Base-by-base conservation (phyloP, 2,329 filamentous ascomycete genomes). In the Chaetomiaceae sp. region DNA sequence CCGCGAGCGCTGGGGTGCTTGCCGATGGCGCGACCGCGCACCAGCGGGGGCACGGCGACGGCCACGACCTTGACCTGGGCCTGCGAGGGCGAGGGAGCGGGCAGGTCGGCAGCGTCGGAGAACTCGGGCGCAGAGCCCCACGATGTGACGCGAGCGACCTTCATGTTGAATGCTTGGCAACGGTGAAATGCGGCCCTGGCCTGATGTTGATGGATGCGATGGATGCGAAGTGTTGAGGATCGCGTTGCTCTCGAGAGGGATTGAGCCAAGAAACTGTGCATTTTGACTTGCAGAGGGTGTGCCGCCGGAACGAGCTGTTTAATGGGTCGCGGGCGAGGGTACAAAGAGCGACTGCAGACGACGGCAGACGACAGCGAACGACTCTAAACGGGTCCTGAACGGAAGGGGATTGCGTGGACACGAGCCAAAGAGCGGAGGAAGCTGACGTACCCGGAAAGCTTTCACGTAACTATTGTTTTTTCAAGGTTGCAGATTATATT, bases 31-130 rank as follows among this genome's bases (percentile, higher is more conserved):
- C 51, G 51, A 4, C 51, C 51, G 21, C 51, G 51, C 5, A 54
- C 51, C 8, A 54, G 21, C 11, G 27, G 45, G 8, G 51, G 51
- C 4, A 49, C 51, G 9, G 33, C 51, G 5, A 54, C 51, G n/a
- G 51, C 51, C n/a, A 49, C 34, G 11, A 54, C 46, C 34, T 54
- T 54, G 40, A 54, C 45, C 46, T 45, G 45, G 13, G 46, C 11
- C 41, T 54, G 51, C 18, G 51, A 44, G 23, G 45, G 33, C 10
- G 51, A 45, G n/a, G 51, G 51, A 2, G 38, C 51, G n/a, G 51
- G 51, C 34, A 55, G 42, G 53, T 52, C 36, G 25, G 51, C 37
- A 14, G 23, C 32, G 9, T 16, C n/a, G 5, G 30, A 36, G 45
- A 25, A 20, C 9, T 21, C 30, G 25, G 51, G 51, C 1, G 51